A percentile compares a stretch with the other conserved stretches of the same genome.
Evolutionary conservation across 805 yeast genomes (phyloP).

Genomic region (Schwanniomyces yamadae): DNA sequence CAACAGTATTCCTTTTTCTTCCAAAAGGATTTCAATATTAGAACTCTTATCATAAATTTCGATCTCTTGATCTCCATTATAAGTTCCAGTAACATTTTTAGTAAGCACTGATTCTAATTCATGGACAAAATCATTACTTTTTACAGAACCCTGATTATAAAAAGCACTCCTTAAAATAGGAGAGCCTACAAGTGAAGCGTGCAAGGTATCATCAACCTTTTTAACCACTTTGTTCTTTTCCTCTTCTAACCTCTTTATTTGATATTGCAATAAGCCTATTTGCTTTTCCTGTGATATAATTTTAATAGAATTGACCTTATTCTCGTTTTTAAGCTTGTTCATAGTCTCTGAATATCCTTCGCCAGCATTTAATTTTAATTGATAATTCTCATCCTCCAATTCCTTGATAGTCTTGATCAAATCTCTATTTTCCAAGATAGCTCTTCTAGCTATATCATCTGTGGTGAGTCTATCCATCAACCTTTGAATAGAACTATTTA

Average conservation of each 20-base stretch:
- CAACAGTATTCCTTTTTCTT: neutral
- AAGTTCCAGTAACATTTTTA: neutral
- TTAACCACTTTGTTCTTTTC: constrained; percentile 10
- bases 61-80: neutral
- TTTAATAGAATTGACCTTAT: constrained; percentile 17
- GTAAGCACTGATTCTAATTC: constrained; percentile 14
- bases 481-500: constrained; percentile 32
- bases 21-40: neutral
- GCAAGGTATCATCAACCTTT: constrained; percentile 5
- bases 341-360: constrained; percentile 20
- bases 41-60: constrained; percentile 5
- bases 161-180: neutral
- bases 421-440: constrained; percentile 29
- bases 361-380: constrained; percentile 21
- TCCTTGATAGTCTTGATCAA: constrained; percentile 20
- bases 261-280: constrained; percentile 22
- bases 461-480: constrained; percentile 33
- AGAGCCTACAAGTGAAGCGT: constrained; percentile 4
- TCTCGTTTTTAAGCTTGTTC: constrained; percentile 22
- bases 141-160: constrained; percentile 1
- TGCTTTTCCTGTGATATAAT: constrained; percentile 25
- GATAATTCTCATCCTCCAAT: constrained; percentile 21
- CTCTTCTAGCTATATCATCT: constrained; percentile 35
- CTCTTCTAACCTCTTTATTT: constrained; percentile 20
- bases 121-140: constrained; percentile 11